Conservation (phyloP, 345 rosid species). For the Hypericum perforatum region DNA sequence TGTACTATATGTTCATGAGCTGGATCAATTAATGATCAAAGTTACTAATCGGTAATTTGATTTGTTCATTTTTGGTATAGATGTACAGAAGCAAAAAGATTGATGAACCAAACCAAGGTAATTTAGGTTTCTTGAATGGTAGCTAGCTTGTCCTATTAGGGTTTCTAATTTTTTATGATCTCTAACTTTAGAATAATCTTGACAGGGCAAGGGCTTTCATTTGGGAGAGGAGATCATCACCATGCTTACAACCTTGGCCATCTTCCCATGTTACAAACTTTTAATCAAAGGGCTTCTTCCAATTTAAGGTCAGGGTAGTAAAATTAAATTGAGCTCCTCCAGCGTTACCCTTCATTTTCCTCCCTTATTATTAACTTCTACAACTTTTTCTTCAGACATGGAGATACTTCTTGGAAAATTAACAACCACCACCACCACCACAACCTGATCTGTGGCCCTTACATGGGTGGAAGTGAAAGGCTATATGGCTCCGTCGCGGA, state of each 20-base stretch:
- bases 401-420: slow-evolving; percentile 36
- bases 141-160: no score
- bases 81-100: slow-evolving; percentile 32
- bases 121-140: slow-evolving; percentile 24
- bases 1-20: no score
- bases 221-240: slow-evolving; percentile 29
- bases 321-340: not conserved
- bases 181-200: not conserved
- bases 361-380: not conserved
- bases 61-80: slow-evolving; percentile 18
- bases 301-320: slow-evolving; percentile 16
- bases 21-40: no score
- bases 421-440: slow-evolving; percentile 10
- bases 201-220: slow-evolving; percentile 39
- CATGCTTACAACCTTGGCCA: slow-evolving; percentile 50
- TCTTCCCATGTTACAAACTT: slow-evolving; percentile 48
- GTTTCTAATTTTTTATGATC: slow-evolving; percentile 8
- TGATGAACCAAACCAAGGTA: slow-evolving; percentile 19
- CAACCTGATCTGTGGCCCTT: slow-evolving; percentile 13
- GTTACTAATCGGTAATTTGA: no score
- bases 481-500: slow-evolving; percentile 25
- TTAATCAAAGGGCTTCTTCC: slow-evolving; percentile 38
- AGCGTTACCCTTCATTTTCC: not conserved
- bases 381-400: slow-evolving; percentile 19
- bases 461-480: slow-evolving; percentile 17